These are phyloP conservation scores for Cordyceps cicadae DNA, from an alignment of 2,329 filamentous ascomycete species.

Conservation along the genomic window DNA sequence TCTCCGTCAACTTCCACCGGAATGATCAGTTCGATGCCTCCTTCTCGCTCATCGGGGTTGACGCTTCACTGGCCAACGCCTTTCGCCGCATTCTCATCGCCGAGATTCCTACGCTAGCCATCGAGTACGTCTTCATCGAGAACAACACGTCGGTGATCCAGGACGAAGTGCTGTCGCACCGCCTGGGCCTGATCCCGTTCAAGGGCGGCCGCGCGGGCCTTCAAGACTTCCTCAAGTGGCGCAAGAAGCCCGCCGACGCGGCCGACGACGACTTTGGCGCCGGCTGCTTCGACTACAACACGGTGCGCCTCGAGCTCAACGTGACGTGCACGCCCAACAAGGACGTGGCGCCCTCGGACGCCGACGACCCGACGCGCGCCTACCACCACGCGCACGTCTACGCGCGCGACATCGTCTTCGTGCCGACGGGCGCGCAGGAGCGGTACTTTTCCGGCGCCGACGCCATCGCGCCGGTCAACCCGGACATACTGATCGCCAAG, in stretches of 20 bases:
- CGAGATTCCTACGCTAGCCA: constrained; percentile 88
- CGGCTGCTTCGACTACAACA: constrained; percentile 72
- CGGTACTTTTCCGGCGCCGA: constrained; percentile 60
- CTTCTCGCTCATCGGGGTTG: constrained; percentile 87
- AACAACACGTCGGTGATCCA: constrained; percentile 98
- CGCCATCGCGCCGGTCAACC: constrained; percentile 70
- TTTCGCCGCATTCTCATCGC: constrained; percentile 93
- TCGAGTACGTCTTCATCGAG: constrained; percentile 85
- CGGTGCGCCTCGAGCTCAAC: constrained; percentile 67
- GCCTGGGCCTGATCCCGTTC: constrained; percentile 84
- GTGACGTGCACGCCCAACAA: constrained; percentile 74
- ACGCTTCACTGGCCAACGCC: constrained; percentile 90
- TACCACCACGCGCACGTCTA: constrained; percentile 83
- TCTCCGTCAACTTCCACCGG: constrained; percentile 74
- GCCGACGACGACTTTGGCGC: constrained; percentile 52
- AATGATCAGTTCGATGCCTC: constrained; percentile 69
- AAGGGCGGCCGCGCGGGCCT: constrained; percentile 71
- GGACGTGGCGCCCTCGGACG: constrained; percentile 59
- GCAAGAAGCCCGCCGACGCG: constrained; percentile 58
- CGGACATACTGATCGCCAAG: constrained; percentile 90
- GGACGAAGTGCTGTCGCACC: constrained; percentile 88
- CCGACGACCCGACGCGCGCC: constrained; percentile 65
- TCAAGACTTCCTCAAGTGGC: constrained; percentile 71
- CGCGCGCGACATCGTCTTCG: constrained; percentile 67
- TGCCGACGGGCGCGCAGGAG: constrained; percentile 64